phyloP scores from a whole-genome alignment of 768 basidiomycete species.

The Kwoniella heveanensis region DNA sequence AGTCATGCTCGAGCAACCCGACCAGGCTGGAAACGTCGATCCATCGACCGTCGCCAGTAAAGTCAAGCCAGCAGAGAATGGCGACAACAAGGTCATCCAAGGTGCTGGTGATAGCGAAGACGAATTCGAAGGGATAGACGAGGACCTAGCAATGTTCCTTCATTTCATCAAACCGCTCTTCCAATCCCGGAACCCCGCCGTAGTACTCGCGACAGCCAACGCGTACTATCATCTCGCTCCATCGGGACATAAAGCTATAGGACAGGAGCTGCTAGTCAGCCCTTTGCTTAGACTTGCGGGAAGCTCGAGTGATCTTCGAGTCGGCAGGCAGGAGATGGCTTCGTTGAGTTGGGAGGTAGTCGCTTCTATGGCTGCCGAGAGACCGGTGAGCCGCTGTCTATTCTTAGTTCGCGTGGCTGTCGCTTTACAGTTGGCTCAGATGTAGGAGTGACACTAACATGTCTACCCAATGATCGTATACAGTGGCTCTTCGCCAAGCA shows the following conservation, averaged over 20 bases:
- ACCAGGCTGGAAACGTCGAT: conserved; percentile 54
- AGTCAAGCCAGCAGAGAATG: neutral
- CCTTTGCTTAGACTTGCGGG: conserved; percentile 76
- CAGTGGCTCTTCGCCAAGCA: conserved; percentile 69
- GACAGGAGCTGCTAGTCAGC: conserved; percentile 62
- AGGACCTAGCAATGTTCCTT: conserved; percentile 74
- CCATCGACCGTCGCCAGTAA: conserved; percentile 56
- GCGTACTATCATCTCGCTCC: conserved; percentile 75
- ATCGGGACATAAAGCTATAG: conserved; percentile 34
- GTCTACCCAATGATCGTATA: too few species aligned
- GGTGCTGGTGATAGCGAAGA: conserved; percentile 61
- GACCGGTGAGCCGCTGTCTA: conserved; percentile 63
- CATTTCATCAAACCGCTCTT: conserved; percentile 74
- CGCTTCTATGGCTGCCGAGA: conserved; percentile 64
- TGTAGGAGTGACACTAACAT: too few species aligned
- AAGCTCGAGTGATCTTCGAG: conserved; percentile 54
- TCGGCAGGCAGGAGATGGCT: conserved; percentile 64
- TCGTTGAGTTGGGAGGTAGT: conserved; percentile 75
- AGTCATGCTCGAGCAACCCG: conserved; percentile 67
- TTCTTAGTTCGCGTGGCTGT: too few species aligned
- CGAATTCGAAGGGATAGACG: conserved; percentile 61
- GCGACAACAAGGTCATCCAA: conserved; percentile 51
- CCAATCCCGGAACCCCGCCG: conserved; percentile 83
- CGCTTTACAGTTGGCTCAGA: too few species aligned
- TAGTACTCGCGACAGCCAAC: conserved; percentile 73